Evolutionary conservation across 257 asterid species (phyloP), one percentile per base, ranked within the genome.

Genomic region (Orobanche coerulescens): DNA sequence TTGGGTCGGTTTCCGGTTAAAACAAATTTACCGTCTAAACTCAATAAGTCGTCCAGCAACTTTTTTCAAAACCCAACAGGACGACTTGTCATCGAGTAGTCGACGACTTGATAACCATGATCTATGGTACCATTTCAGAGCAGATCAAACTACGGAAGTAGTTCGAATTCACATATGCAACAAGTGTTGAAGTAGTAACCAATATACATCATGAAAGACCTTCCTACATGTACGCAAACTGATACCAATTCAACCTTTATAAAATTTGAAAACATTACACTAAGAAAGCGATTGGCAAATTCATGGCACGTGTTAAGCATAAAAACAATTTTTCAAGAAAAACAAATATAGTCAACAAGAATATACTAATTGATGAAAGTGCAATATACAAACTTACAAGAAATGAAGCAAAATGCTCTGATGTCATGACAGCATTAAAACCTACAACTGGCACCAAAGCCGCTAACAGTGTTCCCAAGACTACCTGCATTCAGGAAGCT

Each of bases 361-460:
- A 36, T 39, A 42, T 30, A 31, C 4, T 28, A 42, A 20, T 26
- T 11, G 57, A 72, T 12, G 58, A 11, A 71, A 53, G 22, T 46
- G 59, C 6, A 53, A 25, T 33, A 70, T 24, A 15, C 43, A 51
- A 58, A 65, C 95, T 84, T 69, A 92, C 98, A 72, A 92, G 68
- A 81, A 92, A 92, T 12, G 98, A 92, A 28, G 95, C 96, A 74
- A 92, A 92, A 76, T 92, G 98, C 72, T 92, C 98, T 2, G 98
- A 92, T 58, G 98, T 92, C 96, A 92, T 76, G 59, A 92, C 94
- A 56, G 98, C 98, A 78, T 92, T 92, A 76, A 92, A 92, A 22
- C 98, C 98, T 63, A 92, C 98, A 71, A 92, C 98, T 37, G 98
- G 96, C 67, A 92, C 98, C 80, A 88, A 78, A 52, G 98, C 73